phyloP scores from a whole-genome alignment of 106 monocot species.

The Triglochin maritima region DNA sequence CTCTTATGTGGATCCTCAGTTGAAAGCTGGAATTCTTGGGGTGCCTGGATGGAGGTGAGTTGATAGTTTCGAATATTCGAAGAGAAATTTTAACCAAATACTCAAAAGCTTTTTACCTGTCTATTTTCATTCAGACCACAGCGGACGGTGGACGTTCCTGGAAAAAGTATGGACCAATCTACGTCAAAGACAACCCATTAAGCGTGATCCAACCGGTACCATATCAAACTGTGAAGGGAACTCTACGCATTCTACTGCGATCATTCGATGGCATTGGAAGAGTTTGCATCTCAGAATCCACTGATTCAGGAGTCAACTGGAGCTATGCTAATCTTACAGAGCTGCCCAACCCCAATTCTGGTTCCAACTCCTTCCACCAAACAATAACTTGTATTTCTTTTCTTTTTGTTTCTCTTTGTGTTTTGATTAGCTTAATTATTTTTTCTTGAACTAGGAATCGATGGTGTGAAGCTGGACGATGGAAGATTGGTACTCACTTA shows the following conservation, averaged over 20 bases:
- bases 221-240: conserved; percentile 45
- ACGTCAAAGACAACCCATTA: conserved; percentile 39
- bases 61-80: too few relatives aligned
- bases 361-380: too few relatives aligned
- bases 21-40: conserved; percentile 99
- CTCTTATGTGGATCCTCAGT: conserved; percentile 91
- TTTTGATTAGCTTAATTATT: neutral
- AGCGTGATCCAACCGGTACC: conserved; percentile 89
- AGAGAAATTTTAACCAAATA: too few relatives aligned
- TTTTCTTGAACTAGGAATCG: conserved; percentile 41
- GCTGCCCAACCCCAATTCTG: conserved; percentile 92
- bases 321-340: conserved; percentile 45
- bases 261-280: conserved; percentile 49
- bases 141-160: conserved; percentile 58
- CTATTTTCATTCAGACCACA: conserved; percentile 43
- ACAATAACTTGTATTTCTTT: too few relatives aligned
- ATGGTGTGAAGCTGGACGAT: conserved; percentile 77
- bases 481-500: conserved; percentile 61
- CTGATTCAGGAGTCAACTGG: conserved; percentile 68
- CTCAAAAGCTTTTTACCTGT: neutral
- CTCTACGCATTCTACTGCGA: conserved; percentile 48
- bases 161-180: conserved; percentile 79
- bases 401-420: neutral
- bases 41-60: conserved; percentile 88
- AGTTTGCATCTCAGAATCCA: conserved; percentile 77